Base-by-base conservation (phyloP, 805 yeast species). In the Candida ascalaphidarum region DNA sequence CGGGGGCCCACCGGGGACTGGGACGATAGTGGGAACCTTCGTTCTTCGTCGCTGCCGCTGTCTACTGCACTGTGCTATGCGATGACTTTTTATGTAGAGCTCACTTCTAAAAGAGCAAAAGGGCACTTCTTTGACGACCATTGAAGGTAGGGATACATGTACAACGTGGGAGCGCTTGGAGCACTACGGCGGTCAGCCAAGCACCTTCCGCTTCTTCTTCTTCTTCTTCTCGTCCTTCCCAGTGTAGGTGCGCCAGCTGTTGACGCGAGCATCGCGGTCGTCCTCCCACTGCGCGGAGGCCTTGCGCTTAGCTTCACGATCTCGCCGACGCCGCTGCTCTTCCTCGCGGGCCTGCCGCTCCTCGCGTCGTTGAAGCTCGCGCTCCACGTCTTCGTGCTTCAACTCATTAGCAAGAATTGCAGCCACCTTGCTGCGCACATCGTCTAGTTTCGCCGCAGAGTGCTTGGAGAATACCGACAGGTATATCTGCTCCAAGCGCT, bases 241-340 rank as follows among this genome's bases (percentile, higher is more conserved):
- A 10, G 58, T 46, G 44, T 67, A 78, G 7, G 42, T 46, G 29
- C 84, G 50, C 86, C 86, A 79, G 41, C 61, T 72, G 6, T 51
- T 46, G 5, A 79, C 82, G 21, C 86, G 50, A 8, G 46, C 47
- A 23, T 74, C 83, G 26, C 83, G 36, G 10, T 63, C 63, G 28
- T 66, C 71, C 38, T 77, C 85, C 86, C 86, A 79, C 13, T 59
- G 53, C 27, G 56, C 46, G 21, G 63, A 67, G 39, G 62, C 46
- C 54, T 22, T 44, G 14, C 29, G 34, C 27, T 56, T 47, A 14
- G 32, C 25, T 29, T 50, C 49, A 23, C 55, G 46, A 9, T 54
- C 32, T 56, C 55, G 11, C 49, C 50, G 12, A 34, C 33, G 12
- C 34, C 34, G 10, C 21, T 23, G 35, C 61, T 56, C 27, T 58